phyloP scores from a whole-genome alignment of 495 filamentous ascomycete genomes.

The Aspergillus hancockii region DNA sequence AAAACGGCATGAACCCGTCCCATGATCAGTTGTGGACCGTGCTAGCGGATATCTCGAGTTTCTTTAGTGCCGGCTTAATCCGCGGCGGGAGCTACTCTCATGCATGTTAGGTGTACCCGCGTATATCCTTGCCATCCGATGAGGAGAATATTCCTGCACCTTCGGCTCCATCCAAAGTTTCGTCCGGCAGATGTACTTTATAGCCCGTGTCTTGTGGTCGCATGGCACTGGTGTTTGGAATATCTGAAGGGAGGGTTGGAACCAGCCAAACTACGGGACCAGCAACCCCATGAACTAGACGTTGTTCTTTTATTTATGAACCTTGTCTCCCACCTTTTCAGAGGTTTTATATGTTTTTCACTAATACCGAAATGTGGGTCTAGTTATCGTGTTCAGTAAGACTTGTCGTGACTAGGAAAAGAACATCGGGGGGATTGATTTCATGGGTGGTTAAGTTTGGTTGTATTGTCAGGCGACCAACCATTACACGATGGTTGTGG shows the following conservation, averaged over 20 bases:
- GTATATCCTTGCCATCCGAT: background rate
- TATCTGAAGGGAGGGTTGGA: background rate
- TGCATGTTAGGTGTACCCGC: background rate
- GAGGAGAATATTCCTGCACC: background rate
- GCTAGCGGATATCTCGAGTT: background rate
- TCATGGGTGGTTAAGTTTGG: background rate
- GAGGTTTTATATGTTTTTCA: no score
- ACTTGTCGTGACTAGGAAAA: background rate
- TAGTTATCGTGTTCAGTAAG: no score
- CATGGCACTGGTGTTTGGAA: background rate
- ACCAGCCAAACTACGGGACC: background rate
- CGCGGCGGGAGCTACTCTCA: constrained; percentile 13
- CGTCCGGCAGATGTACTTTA: background rate
- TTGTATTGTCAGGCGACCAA: background rate
- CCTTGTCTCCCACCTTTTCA: no score
- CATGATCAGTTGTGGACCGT: constrained; percentile 7
- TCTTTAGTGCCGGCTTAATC: constrained; percentile 19
- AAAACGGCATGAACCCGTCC: background rate
- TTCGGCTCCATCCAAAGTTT: background rate
- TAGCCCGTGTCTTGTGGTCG: background rate
- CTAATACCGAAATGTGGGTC: no score
- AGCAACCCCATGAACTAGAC: background rate
- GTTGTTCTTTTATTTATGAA: background rate
- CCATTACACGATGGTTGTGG: background rate
- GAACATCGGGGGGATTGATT: background rate